Percentiles rank a stretch among this genome's conserved stretches.
These are phyloP conservation scores for Metrosideros polymorpha DNA, from an alignment of 441 rosid genomes.

Conservation along the genomic window DNA sequence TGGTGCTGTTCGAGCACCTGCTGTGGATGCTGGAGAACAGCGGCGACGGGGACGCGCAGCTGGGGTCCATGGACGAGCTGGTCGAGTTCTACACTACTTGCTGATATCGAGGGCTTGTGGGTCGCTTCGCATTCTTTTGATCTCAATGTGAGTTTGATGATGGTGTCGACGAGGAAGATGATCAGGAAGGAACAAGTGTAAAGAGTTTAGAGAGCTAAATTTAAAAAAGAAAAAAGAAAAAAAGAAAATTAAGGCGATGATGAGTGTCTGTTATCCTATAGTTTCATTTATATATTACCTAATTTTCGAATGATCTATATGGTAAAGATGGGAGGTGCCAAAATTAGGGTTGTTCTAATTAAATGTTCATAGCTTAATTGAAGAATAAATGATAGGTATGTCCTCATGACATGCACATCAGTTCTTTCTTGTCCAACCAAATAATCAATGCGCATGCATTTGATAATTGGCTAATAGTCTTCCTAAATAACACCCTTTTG, in stretches of 20 bases:
- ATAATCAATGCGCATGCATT: not conserved
- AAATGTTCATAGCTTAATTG: not conserved
- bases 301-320: not conserved
- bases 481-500: not conserved
- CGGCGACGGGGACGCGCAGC: conserved; percentile 18
- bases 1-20: conserved; percentile 84
- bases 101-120: not conserved
- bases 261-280: not conserved
- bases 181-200: not conserved
- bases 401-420: not conserved
- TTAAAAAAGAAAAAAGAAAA: not conserved
- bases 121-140: not conserved
- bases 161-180: not conserved
- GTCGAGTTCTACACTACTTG: conserved; percentile 50
- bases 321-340: not conserved
- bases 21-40: conserved; percentile 72
- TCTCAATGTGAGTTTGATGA: not conserved
- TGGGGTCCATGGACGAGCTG: conserved; percentile 62
- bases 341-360: not conserved
- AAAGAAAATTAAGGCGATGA: not conserved
- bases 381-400: not conserved
- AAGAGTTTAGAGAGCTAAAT: not conserved
- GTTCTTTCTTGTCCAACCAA: not conserved
- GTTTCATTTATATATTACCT: not conserved
- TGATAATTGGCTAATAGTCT: not conserved